A percentile compares a stretch with the other conserved stretches of the same genome.
Evolutionary conservation across 2,329 filamentous ascomycete genomes (phyloP).

Genomic region (Microthyrium microscopicum): DNA sequence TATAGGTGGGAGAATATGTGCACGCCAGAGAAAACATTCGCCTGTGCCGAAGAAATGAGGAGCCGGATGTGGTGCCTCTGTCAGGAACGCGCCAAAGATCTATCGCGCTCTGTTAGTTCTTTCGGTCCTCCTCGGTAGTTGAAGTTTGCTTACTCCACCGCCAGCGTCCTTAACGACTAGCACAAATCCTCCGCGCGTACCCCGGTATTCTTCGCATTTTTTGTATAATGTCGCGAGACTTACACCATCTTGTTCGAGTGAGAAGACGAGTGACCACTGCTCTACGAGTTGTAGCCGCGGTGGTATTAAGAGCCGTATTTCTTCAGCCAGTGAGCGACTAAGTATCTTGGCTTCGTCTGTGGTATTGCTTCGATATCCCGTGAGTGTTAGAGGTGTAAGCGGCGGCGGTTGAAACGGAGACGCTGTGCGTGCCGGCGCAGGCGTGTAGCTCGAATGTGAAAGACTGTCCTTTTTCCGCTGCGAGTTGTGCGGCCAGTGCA

Average conservation of each 20-base stretch:
- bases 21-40: constrained; percentile 86
- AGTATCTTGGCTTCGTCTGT: constrained; percentile 47
- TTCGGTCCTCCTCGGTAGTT: background rate
- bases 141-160: constrained; percentile 44
- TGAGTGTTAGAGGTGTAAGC: constrained; percentile 60
- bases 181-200: constrained; percentile 67
- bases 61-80: constrained; percentile 66
- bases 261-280: constrained; percentile 75
- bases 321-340: constrained; percentile 62
- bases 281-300: constrained; percentile 75
- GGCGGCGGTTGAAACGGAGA: constrained; percentile 81
- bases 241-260: constrained; percentile 79
- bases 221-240: constrained; percentile 76
- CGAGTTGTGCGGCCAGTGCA: background rate
- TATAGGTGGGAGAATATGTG: constrained; percentile 43
- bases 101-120: constrained; percentile 11
- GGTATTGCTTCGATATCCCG: constrained; percentile 47
- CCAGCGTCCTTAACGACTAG: constrained; percentile 67
- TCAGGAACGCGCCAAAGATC: constrained; percentile 86
- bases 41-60: constrained; percentile 88
- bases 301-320: constrained; percentile 78
- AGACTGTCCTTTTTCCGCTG: constrained; percentile 3
- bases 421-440: constrained; percentile 42
- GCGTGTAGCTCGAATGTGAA: too few relatives aligned
- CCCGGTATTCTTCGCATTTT: constrained; percentile 51